Evolutionary conservation across 2,329 filamentous ascomycete genomes (phyloP), one percentile per base, ranked within the genome.

Genomic region (Talaromyces albobiverticillius): DNA sequence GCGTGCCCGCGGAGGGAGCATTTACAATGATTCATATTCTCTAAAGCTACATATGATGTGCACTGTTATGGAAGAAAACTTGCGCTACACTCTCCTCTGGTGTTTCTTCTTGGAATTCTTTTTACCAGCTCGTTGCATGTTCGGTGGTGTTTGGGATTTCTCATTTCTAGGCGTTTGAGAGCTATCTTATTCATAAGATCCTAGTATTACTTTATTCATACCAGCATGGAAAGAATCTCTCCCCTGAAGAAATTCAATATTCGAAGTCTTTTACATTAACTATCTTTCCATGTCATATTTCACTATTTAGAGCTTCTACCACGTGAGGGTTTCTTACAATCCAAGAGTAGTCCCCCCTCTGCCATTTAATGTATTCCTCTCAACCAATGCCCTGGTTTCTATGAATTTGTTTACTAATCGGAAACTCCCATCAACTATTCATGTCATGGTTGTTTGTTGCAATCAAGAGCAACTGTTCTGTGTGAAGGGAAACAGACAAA

Each of bases 1-100:
- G 56, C 62, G 6, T 72, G 71, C 55, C 74, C 74, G 9, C 70
- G 72, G 66, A 69, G 71, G 32, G 58, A 64, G 23, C 72, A 76
- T 59, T 48, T 70, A 41, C n/a, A 16, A 40, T 16, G n/a, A 16
- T 4, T 4, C 9, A 20, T 16, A 22, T 22, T 11, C 26, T 29
- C 10, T 40, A 22, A 22, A 16, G 20, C 2, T 5, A 40, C 20
- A 8, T 40, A 9, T 40, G 5, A 26, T n/a, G 20, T 16, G 4
- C 31, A 41, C 43, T 41, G 7, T 31, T 29, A 5, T 22, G 20
- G n/a, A 43, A 18, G 2, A 11, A 43, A n/a, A 23, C 18, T 14
- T 41, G 26, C 25, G n/a, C 23, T 18, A 22, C 25, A n/a, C 32
- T 25, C 7, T 46, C 14, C 40, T 55, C 26, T 48, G 34, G 7